Conservation (phyloP, 371 early-diverging fungal species). For the Gilbertella persicaria region DNA sequence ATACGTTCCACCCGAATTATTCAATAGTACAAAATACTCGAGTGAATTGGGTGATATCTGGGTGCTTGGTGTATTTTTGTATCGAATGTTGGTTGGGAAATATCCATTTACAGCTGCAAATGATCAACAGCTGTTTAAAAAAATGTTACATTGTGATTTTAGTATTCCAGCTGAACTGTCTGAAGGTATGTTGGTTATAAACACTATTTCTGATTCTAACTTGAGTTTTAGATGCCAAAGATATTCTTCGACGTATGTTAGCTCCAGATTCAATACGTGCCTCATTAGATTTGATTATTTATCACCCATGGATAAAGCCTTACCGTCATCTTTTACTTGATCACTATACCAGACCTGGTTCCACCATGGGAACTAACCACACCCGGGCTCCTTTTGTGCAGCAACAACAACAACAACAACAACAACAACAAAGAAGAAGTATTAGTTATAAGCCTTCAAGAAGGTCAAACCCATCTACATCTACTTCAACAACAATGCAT, state of each 20-base stretch:
- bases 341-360: not conserved
- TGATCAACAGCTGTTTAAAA: conserved; percentile 38
- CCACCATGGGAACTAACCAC: conserved; percentile 12
- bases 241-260: conserved; percentile 42
- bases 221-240: conserved; percentile 37
- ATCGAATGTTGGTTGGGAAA: conserved; percentile 37
- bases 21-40: conserved; percentile 21
- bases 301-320: conserved; percentile 44
- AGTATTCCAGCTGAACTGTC: conserved; percentile 39
- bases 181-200: conserved; percentile 26
- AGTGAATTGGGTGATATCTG: conserved; percentile 41
- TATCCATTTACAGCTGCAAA: conserved; percentile 44
- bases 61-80: conserved; percentile 45
- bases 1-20: conserved; percentile 44
- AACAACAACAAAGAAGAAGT: not conserved
- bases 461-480: not conserved
- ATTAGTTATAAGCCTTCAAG: no score
- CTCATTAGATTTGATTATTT: conserved; percentile 43
- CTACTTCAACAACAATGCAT: not conserved
- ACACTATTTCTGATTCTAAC: conserved; percentile 1
- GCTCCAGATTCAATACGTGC: conserved; percentile 40
- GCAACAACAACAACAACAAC: not conserved
- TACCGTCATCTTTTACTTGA: conserved; percentile 20
- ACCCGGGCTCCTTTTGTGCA: not conserved
- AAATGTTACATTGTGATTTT: conserved; percentile 41